Percentiles rank a stretch among this genome's conserved stretches.
Conservation (phyloP, 2,329 filamentous ascomycete species). For the Thielaviopsis populi region DNA sequence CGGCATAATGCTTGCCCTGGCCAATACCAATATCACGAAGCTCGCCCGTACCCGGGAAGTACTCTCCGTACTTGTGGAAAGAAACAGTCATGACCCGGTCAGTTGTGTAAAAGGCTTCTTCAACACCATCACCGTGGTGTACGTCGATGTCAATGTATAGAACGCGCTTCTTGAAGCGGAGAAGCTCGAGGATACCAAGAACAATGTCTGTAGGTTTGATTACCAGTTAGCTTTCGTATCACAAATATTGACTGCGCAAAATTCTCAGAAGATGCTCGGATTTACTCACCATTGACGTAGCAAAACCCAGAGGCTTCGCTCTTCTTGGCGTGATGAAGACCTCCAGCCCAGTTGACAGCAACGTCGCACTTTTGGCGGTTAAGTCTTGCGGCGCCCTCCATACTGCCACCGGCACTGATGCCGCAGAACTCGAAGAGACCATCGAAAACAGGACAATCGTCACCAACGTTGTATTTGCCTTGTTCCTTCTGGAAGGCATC, state of each 20-base stretch:
- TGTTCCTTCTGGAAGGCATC: constrained; percentile 68
- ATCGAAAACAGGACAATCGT: constrained; percentile 95
- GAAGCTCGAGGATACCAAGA: constrained; percentile 79
- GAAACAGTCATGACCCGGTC: constrained; percentile 87
- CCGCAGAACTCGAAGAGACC: constrained; percentile 95
- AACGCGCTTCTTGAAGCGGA: constrained; percentile 85
- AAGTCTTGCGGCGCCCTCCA: constrained; percentile 82
- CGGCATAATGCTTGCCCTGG: constrained; percentile 71
- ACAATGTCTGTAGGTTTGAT: constrained; percentile 51
- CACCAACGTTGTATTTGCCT: constrained; percentile 83
- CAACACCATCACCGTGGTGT: constrained; percentile 83
- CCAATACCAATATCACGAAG: constrained; percentile 78
- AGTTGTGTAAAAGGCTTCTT: constrained; percentile 85
- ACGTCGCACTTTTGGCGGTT: constrained; percentile 90
- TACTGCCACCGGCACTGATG: constrained; percentile 82
- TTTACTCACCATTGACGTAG: constrained; percentile 74
- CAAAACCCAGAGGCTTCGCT: constrained; percentile 93
- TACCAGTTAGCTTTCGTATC: neutral
- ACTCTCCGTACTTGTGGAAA: constrained; percentile 94
- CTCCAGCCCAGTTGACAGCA: constrained; percentile 95
- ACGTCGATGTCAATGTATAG: constrained; percentile 96
- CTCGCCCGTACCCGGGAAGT: constrained; percentile 85
- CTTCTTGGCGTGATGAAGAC: constrained; percentile 94
- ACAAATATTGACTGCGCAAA: constrained; percentile 26
- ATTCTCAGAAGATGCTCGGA: neutral